Evolutionary conservation across 2,329 filamentous ascomycete genomes (phyloP), one percentile per base, ranked within the genome.

Genomic region (Exserohilum rostratum): DNA sequence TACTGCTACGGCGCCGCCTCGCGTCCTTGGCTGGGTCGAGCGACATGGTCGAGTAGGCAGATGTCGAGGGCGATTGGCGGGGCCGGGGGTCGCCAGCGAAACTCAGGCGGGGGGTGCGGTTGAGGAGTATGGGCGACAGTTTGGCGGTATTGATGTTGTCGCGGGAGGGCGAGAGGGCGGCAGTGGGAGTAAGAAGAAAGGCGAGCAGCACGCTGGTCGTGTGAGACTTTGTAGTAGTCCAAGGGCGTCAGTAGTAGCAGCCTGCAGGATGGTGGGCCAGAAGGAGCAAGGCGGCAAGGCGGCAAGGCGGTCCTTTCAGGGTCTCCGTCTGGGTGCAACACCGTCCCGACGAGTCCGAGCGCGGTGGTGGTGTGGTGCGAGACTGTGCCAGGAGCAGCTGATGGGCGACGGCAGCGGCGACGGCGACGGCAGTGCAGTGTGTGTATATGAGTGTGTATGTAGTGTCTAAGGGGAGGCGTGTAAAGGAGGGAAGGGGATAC

Each of bases 1-100:
- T 98, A 82, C 93, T 97, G 78, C 95, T 98, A 79, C 95, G 88
- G 82, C 95, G 89, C 84, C 93, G 87, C 78, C 93, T 85, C 66
- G 87, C 88, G 64, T 83, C 67, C 62, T 77, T 89, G 87, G 75
- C 67, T 11, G 53, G 35, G 46, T 72, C 67, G 34, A 74, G 63
- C 2, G 69, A 71, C 74, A 76, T 76, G 34, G 63, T 72, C 56
- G 43, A 61, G 51, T 61, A 58, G 42, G 58, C 45, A 33, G 59
- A 48, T 20, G 69, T 58, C 31, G 66, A 53, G 57, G 66, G 70
- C 52, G 69, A 56, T 42, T 65, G 67, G 64, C 64, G 71, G 61
- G 83, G 70, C 58, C 87, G 83, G 79, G 87, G 83, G 80, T 89
- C 88, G 82, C 88, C 88, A 83, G 92, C 89, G 85, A 95, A 96